These are phyloP conservation scores for Plasmodium sp. DNA, from an alignment of 169 alveolate genomes.

Conservation along the genomic window DNA sequence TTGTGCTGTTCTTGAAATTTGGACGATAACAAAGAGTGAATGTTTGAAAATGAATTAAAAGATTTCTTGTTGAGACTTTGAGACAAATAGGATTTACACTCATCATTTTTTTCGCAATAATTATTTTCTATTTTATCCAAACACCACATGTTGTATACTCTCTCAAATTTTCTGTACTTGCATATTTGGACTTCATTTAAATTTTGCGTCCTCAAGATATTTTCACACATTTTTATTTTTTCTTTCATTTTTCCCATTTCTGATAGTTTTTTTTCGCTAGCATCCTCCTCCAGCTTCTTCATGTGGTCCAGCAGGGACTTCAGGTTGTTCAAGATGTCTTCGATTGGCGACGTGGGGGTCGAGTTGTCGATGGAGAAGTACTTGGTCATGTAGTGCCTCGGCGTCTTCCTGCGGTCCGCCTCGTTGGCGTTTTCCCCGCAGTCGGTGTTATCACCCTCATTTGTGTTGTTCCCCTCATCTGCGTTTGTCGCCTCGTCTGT, in stretches of 20 bases:
- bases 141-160: constrained; percentile 71
- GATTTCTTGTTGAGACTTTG: constrained; percentile 27
- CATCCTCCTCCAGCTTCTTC: constrained; percentile 27
- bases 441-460: neutral
- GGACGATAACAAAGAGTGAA: constrained; percentile 41
- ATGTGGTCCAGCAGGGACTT: constrained; percentile 10
- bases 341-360: constrained; percentile 56
- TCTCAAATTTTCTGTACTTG: constrained; percentile 63
- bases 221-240: constrained; percentile 64
- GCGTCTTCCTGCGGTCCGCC: neutral
- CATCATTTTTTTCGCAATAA: neutral
- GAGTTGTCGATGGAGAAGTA: constrained; percentile 65
- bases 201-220: constrained; percentile 55
- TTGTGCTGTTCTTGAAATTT: constrained; percentile 62
- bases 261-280: neutral
- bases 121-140: constrained; percentile 26
- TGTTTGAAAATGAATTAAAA: constrained; percentile 25
- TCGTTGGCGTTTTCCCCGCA: neutral
- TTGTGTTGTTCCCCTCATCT: neutral
- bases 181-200: constrained; percentile 54
- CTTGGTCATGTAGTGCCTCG: constrained; percentile 10
- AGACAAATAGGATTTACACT: constrained; percentile 4
- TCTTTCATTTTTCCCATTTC: constrained; percentile 26
- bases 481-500: neutral
- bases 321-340: constrained; percentile 34